Base-by-base conservation (phyloP, 164 flowering plant genomes). In the Kalanchoe fedtschenkoi region DNA sequence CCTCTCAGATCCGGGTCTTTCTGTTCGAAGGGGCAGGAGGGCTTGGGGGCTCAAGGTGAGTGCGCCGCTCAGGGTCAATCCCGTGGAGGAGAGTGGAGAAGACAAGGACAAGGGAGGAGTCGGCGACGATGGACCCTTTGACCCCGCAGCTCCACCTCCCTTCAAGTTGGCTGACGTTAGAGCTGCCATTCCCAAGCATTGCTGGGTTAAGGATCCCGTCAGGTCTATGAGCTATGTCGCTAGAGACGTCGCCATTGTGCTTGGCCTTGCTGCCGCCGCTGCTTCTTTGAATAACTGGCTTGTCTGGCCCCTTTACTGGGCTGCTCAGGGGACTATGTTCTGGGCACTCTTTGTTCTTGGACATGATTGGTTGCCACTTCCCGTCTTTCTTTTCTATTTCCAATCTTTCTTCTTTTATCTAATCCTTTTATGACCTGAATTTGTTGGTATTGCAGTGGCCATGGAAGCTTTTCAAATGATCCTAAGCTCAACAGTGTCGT, bases 381-480 rank as follows among this genome's bases (percentile, higher is more conserved):
- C 56, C 4, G 11, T 44, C 1, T 44, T n/a, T n/a, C 55, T 6
- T 2, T 47, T 47, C 14, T 21, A 22, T 51, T 51, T n/a, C n/a
- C 14, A 37, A 37, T 37, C 29, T 51, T 51, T 51, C 56, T 21
- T 28, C 24, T 32, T 22, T 55, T 17, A 29, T 17, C 61, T n/a
- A n/a, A n/a, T n/a, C n/a, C n/a, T n/a, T n/a, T n/a, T n/a, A n/a
- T n/a, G n/a, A n/a, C n/a, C n/a, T n/a, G n/a, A n/a, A n/a, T n/a
- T n/a, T n/a, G n/a, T n/a, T 41, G 19, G 47, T 26, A 10, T n/a
- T 44, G 16, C 37, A 84, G 89, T 60, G 89, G 96, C 0, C 96
- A 88, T 74, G 91, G 96, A 15, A 88, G 96, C 71, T 85, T 88
- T 72, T 88, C 91, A 0, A 77, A 74, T 42, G 74, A 77, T 61